Evolutionary conservation across 306 rosid genomes (phyloP).

Genomic region (Dalbergia cochinchinensis): DNA sequence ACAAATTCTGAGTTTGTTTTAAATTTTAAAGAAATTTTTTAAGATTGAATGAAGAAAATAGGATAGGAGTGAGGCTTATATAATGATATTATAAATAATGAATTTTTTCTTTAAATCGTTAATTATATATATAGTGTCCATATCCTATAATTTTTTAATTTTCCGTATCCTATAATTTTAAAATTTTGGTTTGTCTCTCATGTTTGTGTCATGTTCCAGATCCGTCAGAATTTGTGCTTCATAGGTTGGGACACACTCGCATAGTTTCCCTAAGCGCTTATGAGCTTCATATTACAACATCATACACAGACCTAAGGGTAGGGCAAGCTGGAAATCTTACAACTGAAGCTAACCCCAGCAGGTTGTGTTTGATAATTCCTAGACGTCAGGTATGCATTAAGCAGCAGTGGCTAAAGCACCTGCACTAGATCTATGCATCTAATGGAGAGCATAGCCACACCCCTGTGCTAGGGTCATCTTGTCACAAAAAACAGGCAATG

Average conservation of each 20-base stretch:
- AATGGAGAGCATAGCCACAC: conserved; percentile 21
- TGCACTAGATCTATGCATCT: conserved; percentile 29
- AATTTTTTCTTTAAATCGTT: no score
- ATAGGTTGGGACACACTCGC: not conserved
- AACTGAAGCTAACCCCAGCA: not conserved
- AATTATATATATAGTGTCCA: no score
- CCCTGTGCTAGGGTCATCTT: not conserved
- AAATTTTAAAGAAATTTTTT: no score
- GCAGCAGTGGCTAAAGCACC: conserved; percentile 17
- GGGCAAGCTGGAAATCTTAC: conserved; percentile 6
- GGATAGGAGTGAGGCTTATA: no score
- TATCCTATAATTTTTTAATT: no score
- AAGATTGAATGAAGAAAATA: no score
- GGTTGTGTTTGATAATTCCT: conserved; percentile 22
- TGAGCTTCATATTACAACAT: conserved; percentile 7
- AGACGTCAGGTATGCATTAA: conserved; percentile 33
- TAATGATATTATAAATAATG: no score
- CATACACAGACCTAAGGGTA: not conserved
- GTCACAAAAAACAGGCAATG: not conserved
- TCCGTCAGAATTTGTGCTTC: no score
- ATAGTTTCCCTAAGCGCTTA: conserved; percentile 6
- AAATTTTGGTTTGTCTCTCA: no score
- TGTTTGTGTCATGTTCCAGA: no score
- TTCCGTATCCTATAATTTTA: no score
- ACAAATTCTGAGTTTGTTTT: no score